These are phyloP conservation scores for Phytophthora agathidicida DNA, from an alignment of 352 stramenopile species.

Conservation along the genomic window DNA sequence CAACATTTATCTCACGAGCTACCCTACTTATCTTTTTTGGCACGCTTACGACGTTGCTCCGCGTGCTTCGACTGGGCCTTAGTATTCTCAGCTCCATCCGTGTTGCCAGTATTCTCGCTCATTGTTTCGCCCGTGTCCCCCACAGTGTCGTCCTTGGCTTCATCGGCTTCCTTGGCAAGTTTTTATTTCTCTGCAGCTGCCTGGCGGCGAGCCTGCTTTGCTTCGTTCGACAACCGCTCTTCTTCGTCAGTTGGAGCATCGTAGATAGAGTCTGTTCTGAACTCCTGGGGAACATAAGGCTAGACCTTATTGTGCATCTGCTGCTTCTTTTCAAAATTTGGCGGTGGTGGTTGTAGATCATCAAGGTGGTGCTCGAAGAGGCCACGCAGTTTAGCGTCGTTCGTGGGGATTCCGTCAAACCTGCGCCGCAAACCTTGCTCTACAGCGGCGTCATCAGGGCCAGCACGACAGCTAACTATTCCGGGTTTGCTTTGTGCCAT, in stretches of 20 bases:
- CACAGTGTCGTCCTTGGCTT: too few species aligned
- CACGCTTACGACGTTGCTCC: too few species aligned
- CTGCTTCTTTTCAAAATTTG: constrained; percentile 11
- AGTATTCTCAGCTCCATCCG: too few species aligned
- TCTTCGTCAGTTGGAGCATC: constrained; percentile 6
- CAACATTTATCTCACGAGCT: too few species aligned
- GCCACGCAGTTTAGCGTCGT: not conserved
- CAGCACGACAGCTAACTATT: not conserved
- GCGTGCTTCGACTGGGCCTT: too few species aligned
- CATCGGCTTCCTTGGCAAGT: too few species aligned
- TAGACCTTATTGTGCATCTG: constrained; percentile 15
- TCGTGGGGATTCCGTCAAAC: not conserved
- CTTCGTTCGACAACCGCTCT: not conserved
- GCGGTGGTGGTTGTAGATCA: not conserved
- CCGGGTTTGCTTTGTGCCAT: not conserved
- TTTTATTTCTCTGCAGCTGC: too few species aligned
- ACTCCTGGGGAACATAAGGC: constrained; percentile 15
- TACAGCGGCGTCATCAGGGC: not conserved
- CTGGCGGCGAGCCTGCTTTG: not conserved
- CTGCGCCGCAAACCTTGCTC: not conserved
- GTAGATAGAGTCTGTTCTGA: constrained; percentile 6
- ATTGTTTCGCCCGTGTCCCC: too few species aligned
- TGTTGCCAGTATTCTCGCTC: too few species aligned
- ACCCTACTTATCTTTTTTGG: too few species aligned
- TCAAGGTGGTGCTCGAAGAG: not conserved